A percentile compares a stretch with the other conserved stretches of the same genome.
Conservation (phyloP, 139 green algal genomes). For the Edaphochlamys debaryana region DNA sequence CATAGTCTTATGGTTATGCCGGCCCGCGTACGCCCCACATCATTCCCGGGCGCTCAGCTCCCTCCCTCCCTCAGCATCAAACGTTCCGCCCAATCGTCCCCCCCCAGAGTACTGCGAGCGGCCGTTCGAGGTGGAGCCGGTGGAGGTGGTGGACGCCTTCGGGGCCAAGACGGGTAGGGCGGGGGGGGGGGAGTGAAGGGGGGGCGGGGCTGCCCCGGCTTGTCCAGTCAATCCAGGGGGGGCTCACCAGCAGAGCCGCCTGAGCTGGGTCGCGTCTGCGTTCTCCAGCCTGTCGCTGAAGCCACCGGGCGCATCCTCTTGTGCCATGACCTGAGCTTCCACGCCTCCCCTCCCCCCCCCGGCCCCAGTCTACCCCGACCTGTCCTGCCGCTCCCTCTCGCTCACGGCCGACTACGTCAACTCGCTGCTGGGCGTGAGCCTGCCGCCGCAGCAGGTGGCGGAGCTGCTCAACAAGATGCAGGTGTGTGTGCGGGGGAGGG, state of each 20-base stretch:
- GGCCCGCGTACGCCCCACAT: no score
- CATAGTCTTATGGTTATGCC: no score
- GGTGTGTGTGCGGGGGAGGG: slow-evolving; percentile 62
- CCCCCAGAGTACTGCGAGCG: slow-evolving; percentile 90
- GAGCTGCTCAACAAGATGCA: slow-evolving; percentile 90
- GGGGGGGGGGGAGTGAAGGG: neutral
- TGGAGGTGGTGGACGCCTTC: slow-evolving; percentile 90
- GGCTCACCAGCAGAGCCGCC: no score
- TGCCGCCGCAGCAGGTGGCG: slow-evolving; percentile 66
- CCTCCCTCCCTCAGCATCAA: no score
- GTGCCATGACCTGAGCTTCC: no score
- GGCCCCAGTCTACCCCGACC: slow-evolving; percentile 84
- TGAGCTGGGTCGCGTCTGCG: no score
- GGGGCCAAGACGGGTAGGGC: slow-evolving; percentile 56
- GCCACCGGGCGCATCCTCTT: no score
- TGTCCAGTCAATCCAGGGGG: no score
- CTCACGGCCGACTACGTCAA: slow-evolving; percentile 89
- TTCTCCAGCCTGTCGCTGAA: no score
- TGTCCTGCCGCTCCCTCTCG: slow-evolving; percentile 69
- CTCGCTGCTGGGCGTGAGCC: slow-evolving; percentile 76
- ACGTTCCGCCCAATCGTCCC: no score
- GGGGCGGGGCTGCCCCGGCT: neutral
- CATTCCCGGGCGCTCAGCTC: no score
- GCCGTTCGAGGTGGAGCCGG: slow-evolving; percentile 94
- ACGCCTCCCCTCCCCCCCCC: no score